phyloP scores from a whole-genome alignment of 1,139 yeast species.

The Sugiyamaella novakii region DNA sequence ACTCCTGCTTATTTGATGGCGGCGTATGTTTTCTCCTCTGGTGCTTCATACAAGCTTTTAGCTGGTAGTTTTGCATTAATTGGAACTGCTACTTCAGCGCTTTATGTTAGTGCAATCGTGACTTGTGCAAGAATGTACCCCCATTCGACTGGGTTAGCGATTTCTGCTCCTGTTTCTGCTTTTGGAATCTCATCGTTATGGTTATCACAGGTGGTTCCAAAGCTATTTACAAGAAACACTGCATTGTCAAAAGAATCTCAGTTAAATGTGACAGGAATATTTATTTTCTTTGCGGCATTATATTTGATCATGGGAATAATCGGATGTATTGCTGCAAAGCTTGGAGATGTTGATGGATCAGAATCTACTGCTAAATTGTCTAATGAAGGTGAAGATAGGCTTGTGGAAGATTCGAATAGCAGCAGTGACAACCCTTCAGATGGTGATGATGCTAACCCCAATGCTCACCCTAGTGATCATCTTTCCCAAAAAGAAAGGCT shows the following conservation, averaged over 20 bases:
- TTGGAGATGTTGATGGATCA: constrained; percentile 29
- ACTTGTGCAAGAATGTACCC: constrained; percentile 87
- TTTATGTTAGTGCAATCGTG: constrained; percentile 74
- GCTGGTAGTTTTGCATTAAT: constrained; percentile 53
- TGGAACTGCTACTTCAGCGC: constrained; percentile 80
- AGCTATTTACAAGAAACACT: constrained; percentile 42
- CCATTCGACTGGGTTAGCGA: constrained; percentile 71
- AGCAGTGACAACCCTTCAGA: constrained; percentile 16
- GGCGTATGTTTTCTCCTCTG: constrained; percentile 34
- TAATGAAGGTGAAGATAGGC: constrained; percentile 20
- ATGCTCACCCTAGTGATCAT: constrained; percentile 45
- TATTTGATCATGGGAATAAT: constrained; percentile 35
- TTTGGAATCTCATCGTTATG: constrained; percentile 79
- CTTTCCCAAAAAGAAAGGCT: constrained; percentile 54
- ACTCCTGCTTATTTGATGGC: constrained; percentile 72
- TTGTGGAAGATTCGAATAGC: not conserved
- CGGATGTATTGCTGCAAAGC: constrained; percentile 33
- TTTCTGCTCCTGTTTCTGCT: constrained; percentile 83
- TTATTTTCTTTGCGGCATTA: constrained; percentile 57
- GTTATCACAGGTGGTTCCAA: constrained; percentile 43
- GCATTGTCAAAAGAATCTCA: constrained; percentile 21
- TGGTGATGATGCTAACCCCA: constrained; percentile 31
- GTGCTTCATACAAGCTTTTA: constrained; percentile 23
- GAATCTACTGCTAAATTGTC: constrained; percentile 18
- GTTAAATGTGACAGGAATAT: constrained; percentile 55